Base-by-base conservation (phyloP, 257 asterid genomes). In the Sherardia arvensis region DNA sequence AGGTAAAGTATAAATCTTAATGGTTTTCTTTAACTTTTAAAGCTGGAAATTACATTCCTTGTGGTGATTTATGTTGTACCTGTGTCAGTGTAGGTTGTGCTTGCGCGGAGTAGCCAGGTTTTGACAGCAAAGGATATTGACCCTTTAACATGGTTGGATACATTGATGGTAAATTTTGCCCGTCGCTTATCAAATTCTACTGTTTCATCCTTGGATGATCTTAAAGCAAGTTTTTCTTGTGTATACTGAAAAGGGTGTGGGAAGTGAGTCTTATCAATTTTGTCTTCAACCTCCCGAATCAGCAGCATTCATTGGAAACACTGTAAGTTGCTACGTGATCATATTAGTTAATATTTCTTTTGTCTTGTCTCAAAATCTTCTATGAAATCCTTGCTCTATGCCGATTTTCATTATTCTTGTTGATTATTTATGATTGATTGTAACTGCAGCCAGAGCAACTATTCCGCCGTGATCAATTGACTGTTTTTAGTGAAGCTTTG, bases 101-200 rank as follows among this genome's bases (percentile, higher is more conserved):
- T 89, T 72, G 97, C 99, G 62, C 97, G 99, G 65, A 85, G 99
- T 76, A 93, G 90, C 86, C 82, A 87, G 78, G 88, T 87, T 30
- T 64, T 80, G 73, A 81, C 99, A 53, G 66, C 94, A 2, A 77
- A 74, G 7, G 94, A 87, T 67, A 74, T 93, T 33, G 90, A 93
- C 64, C 94, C 97, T 64, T 71, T 93, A 38, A 75, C 73, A 59
- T 93, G 94, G 99, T 79, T 92, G 72, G 73, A 84, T 58, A 78
- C 80, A 68, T 80, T 92, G 68, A 86, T 82, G 96, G 97, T 91
- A 15, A 11, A 56, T 17, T 28, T 43, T 36, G 58, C 43, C 56
- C 22, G 32, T 23, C 12, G 14, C 32, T 5, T 9, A 67, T 36
- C 18, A 5, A 54, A 49, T n/a, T 64, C 55, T 8, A 25, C 18